phyloP scores from a whole-genome alignment of 73 alveolate species.

The Paramecium sonneborni region DNA sequence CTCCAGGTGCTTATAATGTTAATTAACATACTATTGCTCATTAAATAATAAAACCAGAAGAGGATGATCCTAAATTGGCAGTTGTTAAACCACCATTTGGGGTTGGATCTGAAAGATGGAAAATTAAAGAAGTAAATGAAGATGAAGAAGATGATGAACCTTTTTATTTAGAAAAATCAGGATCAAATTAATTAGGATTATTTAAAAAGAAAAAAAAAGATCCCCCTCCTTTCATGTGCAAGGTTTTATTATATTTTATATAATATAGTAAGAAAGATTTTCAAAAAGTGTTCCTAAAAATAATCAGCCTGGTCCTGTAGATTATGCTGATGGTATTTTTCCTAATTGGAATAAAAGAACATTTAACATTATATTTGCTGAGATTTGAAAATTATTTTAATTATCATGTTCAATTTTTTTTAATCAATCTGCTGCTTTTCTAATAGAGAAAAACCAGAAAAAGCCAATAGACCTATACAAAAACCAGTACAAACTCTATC shows the following conservation, averaged over 20 bases:
- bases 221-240: slow-evolving; percentile 53
- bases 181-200: not conserved
- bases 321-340: slow-evolving; percentile 44
- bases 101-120: slow-evolving; percentile 50
- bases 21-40: slow-evolving; percentile 35
- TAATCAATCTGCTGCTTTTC: slow-evolving; percentile 7
- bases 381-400: slow-evolving; percentile 18
- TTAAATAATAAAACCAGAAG: slow-evolving; percentile 53
- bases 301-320: slow-evolving; percentile 47
- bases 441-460: slow-evolving; percentile 17
- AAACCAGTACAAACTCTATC: not conserved
- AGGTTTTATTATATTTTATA: not conserved
- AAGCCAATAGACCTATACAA: not conserved
- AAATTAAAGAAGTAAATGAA: not conserved
- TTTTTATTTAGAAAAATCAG: slow-evolving; percentile 28
- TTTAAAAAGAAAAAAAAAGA: slow-evolving; percentile 49
- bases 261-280: slow-evolving; percentile 57
- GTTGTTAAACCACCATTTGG: slow-evolving; percentile 60
- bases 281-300: not conserved
- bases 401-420: not conserved
- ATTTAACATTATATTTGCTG: slow-evolving; percentile 63
- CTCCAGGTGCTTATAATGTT: slow-evolving; percentile 61
- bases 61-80: slow-evolving; percentile 61
- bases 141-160: slow-evolving; percentile 41
- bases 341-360: slow-evolving; percentile 65